Evolutionary conservation across 2,329 filamentous ascomycete species (phyloP), one percentile per base, ranked within the genome.

Genomic region (Hirsutella thompsonii): DNA sequence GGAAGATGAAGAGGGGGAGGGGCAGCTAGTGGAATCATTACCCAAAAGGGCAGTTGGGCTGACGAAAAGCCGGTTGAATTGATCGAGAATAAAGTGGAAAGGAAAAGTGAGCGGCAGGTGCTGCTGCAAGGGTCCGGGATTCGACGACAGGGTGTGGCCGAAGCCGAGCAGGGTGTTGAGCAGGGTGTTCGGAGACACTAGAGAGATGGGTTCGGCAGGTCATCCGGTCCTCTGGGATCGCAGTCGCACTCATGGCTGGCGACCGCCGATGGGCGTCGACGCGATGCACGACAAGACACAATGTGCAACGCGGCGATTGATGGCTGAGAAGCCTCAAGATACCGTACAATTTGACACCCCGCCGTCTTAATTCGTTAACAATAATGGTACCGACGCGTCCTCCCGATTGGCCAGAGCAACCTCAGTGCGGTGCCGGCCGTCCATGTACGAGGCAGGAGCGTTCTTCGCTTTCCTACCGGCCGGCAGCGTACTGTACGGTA

Each of bases 111-210:
- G 20, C 35, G 40, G 36, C 23, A 5, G 30, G 13, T 38, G 37
- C 30, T 32, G 37, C 39, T 39, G 41, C 43, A 39, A 40, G 43
- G 43, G 37, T 41, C 36, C 40, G 38, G 40, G 18, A 13, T 26
- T 19, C 36, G 32, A 33, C 32, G 11, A 13, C 32, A 33, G 14
- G 32, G 35, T 5, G 35, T 19, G 16, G 13, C 20, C 13, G 35
- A 20, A 19, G 5, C 16, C 5, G 3, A 5, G 19, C 16, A 36
- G 11, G 16, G 18, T 36, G 16, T 16, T 14, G 30, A 33, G 39
- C 44, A 48, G 45, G 46, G 46, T 45, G 33, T 47, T 48, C 47
- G 45, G 45, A 46, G 43, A 41, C 44, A 16, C 37, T 37, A 45
- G 23, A 26, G 42, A 42, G 38, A 38, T 41, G 33, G 30, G 38